Evolutionary conservation across 495 filamentous ascomycete genomes (phyloP), one percentile per base, ranked within the genome.

Genomic region (Penicillium ochrochloron): DNA sequence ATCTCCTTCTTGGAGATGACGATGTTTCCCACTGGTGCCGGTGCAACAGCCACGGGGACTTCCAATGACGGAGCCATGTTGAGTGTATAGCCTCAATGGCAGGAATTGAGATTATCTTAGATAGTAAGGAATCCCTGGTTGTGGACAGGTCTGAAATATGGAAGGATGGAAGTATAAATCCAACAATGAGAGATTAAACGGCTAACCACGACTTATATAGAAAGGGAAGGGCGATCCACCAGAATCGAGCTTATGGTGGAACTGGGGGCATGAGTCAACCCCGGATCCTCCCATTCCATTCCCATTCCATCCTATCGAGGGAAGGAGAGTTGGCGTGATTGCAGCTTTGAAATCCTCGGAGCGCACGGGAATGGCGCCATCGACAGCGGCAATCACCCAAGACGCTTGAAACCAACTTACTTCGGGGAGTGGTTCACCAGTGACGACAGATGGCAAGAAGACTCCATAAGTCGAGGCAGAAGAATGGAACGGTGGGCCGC

Each of bases 1-100:
- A 59, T 27, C 17, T 44, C 60, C 52, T 76, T 76, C 57, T 62
- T 71, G 11, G 62, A 60, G 17, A 74, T 35, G 33, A 65, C 42
- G 19, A 75, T 44, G 11, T 44, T 66, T 29, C 48, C 66, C 25
- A 61, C 17, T 10, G 62, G 29, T 39, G 66, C 62, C 50, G 66
- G 15, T 0, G 65, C 42, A 25, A 12, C 9, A 12, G 44, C 19
- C 25, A 73, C 51, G 19, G 69, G 70, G 33, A 71, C 75, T 67
- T 72, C 71, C 35, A 80, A 51, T 21, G 75, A 80, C 21, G 77
- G 76, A 6, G 77, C 76, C 77, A 80, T 79, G 48, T 44, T 19
- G 57, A 44, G 35, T 29, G 5, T 25, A 51, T 57, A 34, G 17
- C 27, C 33, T 57, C 14, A 44, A 33, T 9, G 46, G 21, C 58